phyloP scores from a whole-genome alignment of 2,329 filamentous ascomycete genomes.

The Coniochaeta pulveracea region DNA sequence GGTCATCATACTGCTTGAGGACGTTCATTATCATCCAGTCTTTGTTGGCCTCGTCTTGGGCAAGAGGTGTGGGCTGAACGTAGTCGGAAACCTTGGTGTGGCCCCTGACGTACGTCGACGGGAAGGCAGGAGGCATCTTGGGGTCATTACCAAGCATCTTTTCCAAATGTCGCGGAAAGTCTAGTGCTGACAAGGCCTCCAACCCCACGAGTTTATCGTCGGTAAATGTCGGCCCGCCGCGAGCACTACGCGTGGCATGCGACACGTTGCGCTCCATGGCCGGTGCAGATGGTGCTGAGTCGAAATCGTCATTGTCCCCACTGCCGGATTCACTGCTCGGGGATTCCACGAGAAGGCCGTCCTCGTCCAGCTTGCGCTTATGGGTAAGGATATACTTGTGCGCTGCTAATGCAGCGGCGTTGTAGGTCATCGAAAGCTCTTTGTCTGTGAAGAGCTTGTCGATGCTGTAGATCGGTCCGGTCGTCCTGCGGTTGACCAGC shows the following conservation, averaged over 20 bases:
- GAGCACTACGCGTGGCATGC: slow-evolving; percentile 52
- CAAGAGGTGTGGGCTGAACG: slow-evolving; percentile 41
- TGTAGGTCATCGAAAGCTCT: slow-evolving; percentile 56
- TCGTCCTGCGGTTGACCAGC: slow-evolving; percentile 40
- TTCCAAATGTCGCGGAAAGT: slow-evolving; percentile 46
- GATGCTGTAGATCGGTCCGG: slow-evolving; percentile 51
- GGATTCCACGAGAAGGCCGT: slow-evolving; percentile 36
- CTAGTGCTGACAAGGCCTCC: slow-evolving; percentile 48
- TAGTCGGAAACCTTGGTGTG: slow-evolving; percentile 42
- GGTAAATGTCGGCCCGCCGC: slow-evolving; percentile 43
- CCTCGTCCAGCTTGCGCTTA: slow-evolving; percentile 34
- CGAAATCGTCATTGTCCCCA: slow-evolving; percentile 36
- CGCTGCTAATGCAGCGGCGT: slow-evolving; percentile 48
- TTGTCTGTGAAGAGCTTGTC: slow-evolving; percentile 63
- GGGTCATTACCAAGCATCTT: slow-evolving; percentile 43
- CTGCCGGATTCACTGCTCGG: slow-evolving; percentile 42
- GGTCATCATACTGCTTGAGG: slow-evolving; percentile 43
- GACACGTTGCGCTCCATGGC: slow-evolving; percentile 54
- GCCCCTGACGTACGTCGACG: slow-evolving; percentile 47
- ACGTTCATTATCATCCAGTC: slow-evolving; percentile 48
- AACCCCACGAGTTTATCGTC: slow-evolving; percentile 49
- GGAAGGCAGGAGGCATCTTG: slow-evolving; percentile 45
- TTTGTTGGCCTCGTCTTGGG: slow-evolving; percentile 38
- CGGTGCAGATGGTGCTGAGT: slow-evolving; percentile 34
- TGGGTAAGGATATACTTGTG: slow-evolving; percentile 51